phyloP scores from a whole-genome alignment of 148 eudicot species.

The Vaccinium darrowii region DNA sequence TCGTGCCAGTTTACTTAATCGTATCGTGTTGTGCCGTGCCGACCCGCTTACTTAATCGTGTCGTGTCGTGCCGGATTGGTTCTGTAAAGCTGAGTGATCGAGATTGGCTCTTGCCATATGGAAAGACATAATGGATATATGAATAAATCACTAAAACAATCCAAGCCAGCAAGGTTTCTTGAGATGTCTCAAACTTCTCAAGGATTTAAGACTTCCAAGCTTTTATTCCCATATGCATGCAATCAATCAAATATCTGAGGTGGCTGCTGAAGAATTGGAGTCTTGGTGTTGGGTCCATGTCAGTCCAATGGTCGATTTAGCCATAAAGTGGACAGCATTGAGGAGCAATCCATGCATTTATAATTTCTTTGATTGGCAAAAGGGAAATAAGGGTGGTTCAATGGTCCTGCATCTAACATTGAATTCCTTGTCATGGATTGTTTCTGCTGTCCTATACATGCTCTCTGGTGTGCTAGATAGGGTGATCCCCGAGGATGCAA shows the following conservation, averaged over 20 bases:
- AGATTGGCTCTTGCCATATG: background rate
- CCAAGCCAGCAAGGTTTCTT: background rate
- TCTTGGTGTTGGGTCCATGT: conserved; percentile 75
- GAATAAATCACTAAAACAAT: background rate
- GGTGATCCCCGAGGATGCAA: conserved; percentile 53
- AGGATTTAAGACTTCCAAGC: conserved; percentile 45
- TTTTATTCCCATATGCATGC: conserved; percentile 32
- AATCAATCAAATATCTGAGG: conserved; percentile 26
- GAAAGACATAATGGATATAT: background rate
- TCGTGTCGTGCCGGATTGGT: no score
- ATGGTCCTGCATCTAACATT: conserved; percentile 19
- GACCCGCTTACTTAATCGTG: no score
- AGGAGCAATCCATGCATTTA: conserved; percentile 35
- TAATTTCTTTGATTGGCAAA: conserved; percentile 30
- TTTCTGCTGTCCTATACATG: conserved; percentile 70
- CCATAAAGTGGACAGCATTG: conserved; percentile 62
- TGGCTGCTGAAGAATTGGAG: conserved; percentile 38
- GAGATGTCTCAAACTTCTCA: background rate
- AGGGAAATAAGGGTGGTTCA: conserved; percentile 21
- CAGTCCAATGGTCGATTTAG: conserved; percentile 68
- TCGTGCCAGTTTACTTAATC: no score
- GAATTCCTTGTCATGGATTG: conserved; percentile 57
- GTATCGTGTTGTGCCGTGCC: no score
- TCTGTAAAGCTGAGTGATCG: background rate
- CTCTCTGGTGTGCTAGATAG: conserved; percentile 57